Conservation (phyloP, 202 grass and related monocot genomes). For the Saccharum hybrid region DNA sequence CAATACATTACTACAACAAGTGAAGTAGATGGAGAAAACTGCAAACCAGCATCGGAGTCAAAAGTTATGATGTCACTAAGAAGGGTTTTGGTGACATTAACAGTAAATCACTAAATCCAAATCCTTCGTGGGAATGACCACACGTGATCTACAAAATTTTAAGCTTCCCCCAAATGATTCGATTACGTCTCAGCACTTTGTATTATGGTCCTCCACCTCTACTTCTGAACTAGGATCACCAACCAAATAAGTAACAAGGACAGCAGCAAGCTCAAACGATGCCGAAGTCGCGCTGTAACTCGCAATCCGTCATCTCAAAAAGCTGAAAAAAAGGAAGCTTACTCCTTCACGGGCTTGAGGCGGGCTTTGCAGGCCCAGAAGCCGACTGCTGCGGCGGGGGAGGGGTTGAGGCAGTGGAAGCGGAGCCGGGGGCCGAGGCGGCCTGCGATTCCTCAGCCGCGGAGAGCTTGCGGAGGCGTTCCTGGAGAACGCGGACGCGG, state of each 20-base stretch:
- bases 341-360: constrained; percentile 35
- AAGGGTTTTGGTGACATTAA: constrained; percentile 26
- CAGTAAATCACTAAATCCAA: constrained; percentile 14
- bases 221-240: constrained; percentile 36
- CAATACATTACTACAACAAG: constrained; percentile 4
- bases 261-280: constrained; percentile 24
- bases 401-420: constrained; percentile 1
- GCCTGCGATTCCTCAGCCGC: constrained; percentile 58
- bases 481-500: constrained; percentile 72
- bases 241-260: constrained; percentile 16
- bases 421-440: neutral
- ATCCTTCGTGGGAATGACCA: constrained; percentile 38
- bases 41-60: constrained; percentile 4
- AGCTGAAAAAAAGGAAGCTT: constrained; percentile 33
- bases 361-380: constrained; percentile 24
- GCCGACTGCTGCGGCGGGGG: constrained; percentile 8
- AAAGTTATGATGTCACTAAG: constrained; percentile 3
- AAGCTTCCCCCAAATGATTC: constrained; percentile 34
- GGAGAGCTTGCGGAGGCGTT: constrained; percentile 68
- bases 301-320: constrained; percentile 27
- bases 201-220: neutral
- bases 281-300: neutral
- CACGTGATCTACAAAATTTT: constrained; percentile 29
- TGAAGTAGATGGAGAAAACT: neutral
- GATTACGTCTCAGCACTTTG: neutral